Conservation (phyloP, 345 rosid genomes). For the Populus simonii region DNA sequence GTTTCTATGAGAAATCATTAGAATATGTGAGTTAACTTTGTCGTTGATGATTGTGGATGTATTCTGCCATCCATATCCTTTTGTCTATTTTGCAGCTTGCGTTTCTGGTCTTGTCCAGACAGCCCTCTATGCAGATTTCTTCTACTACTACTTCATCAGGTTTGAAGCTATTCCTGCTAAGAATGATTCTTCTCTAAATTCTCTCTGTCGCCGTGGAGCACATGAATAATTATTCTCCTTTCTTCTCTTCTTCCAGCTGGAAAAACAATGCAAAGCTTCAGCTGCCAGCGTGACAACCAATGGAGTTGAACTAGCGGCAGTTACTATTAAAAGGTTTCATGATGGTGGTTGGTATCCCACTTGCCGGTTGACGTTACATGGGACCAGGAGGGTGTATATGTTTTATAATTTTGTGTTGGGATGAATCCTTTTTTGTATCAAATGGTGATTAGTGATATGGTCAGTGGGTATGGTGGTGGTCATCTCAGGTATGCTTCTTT, state of each 20-base stretch:
- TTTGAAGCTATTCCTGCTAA: conserved; percentile 14
- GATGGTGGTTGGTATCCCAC: neutral
- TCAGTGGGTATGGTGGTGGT: neutral
- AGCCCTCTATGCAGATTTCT: conserved; percentile 87
- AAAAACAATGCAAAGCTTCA: conserved; percentile 84
- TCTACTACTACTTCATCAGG: conserved; percentile 91
- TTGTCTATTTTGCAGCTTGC: conserved; percentile 54
- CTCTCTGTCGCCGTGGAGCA: neutral
- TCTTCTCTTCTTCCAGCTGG: conserved; percentile 56
- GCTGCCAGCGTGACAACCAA: conserved; percentile 70
- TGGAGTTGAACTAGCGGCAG: neutral
- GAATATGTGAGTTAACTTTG: neutral
- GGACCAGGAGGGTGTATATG: neutral
- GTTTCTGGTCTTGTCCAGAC: conserved; percentile 81
- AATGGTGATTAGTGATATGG: neutral
- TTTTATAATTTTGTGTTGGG: neutral
- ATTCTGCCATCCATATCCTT: conserved; percentile 7
- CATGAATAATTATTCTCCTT: neutral
- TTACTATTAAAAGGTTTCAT: neutral
- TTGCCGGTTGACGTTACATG: neutral
- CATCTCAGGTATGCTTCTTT: neutral
- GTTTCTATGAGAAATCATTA: conserved; percentile 4
- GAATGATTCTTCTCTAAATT: neutral
- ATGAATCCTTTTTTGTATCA: neutral
- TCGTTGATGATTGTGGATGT: neutral